These are phyloP conservation scores for Colletotrichum australisinense DNA, from an alignment of 2,329 filamentous ascomycete genomes.

Conservation along the genomic window DNA sequence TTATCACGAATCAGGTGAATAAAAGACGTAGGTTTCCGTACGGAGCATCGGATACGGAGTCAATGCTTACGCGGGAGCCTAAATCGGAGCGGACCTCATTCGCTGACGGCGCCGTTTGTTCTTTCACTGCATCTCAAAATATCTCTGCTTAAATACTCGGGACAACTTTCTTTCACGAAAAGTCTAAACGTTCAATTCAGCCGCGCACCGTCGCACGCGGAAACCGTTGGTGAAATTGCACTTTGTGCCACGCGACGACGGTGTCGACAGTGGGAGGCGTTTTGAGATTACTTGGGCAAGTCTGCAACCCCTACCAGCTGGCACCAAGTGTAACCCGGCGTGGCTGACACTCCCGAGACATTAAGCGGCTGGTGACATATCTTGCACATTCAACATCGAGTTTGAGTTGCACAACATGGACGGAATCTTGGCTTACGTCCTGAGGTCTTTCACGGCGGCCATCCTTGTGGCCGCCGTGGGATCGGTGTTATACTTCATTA, in stretches of 20 bases:
- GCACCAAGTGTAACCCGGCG: too few species aligned
- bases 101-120: background rate
- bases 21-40: background rate
- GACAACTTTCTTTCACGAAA: background rate
- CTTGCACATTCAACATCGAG: background rate
- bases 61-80: background rate
- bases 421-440: background rate
- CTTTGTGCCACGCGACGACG: background rate
- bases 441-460: conserved; percentile 13
- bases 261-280: background rate
- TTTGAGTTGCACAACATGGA: conserved; percentile 4
- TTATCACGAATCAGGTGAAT: background rate
- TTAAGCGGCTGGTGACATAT: background rate
- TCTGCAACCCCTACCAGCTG: background rate
- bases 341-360: background rate
- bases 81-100: background rate
- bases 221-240: background rate
- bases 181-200: background rate
- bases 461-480: background rate
- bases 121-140: background rate
- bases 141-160: background rate
- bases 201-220: background rate
- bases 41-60: too few species aligned
- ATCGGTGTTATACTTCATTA: conserved; percentile 19
- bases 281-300: background rate